Conservation (phyloP, 2,329 filamentous ascomycete genomes). For the Fusarium nisikadoi region DNA sequence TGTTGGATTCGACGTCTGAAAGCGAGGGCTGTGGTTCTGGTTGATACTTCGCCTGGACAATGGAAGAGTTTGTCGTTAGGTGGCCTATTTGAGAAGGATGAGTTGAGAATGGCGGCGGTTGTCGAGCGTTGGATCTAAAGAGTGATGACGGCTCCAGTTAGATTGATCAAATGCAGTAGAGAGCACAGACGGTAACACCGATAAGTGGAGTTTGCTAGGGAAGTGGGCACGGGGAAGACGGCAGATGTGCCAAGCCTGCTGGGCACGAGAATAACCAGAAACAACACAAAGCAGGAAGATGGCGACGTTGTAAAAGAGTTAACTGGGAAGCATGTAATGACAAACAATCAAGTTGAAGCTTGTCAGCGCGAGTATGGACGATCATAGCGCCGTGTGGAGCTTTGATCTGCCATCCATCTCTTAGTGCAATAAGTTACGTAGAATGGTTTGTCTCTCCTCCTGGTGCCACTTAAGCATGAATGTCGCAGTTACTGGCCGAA, state of each 20-base stretch:
- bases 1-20: conserved; percentile 41
- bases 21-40: conserved; percentile 34
- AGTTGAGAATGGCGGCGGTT: conserved; percentile 53
- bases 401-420: conserved; percentile 9
- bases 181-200: conserved; percentile 27
- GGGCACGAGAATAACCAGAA: conserved; percentile 8
- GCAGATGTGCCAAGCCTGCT: conserved; percentile 32
- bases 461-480: conserved; percentile 28
- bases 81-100: conserved; percentile 75
- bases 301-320: background rate
- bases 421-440: conserved; percentile 19
- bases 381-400: conserved; percentile 15
- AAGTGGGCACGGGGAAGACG: conserved; percentile 33
- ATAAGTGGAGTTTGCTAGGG: conserved; percentile 31
- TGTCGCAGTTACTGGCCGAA: conserved; percentile 31
- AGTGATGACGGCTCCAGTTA: conserved; percentile 40
- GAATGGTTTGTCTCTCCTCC: conserved; percentile 12
- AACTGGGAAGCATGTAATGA: background rate
- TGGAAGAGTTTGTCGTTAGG: conserved; percentile 74
- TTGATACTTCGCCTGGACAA: conserved; percentile 68
- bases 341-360: conserved; percentile 5
- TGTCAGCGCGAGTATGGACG: conserved; percentile 1
- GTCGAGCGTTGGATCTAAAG: conserved; percentile 44
- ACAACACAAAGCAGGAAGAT: background rate
- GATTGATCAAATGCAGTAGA: conserved; percentile 33